Evolutionary conservation across 345 rosid species (phyloP), one percentile per base, ranked within the genome.

Genomic region (Aquilaria yunnanensis): DNA sequence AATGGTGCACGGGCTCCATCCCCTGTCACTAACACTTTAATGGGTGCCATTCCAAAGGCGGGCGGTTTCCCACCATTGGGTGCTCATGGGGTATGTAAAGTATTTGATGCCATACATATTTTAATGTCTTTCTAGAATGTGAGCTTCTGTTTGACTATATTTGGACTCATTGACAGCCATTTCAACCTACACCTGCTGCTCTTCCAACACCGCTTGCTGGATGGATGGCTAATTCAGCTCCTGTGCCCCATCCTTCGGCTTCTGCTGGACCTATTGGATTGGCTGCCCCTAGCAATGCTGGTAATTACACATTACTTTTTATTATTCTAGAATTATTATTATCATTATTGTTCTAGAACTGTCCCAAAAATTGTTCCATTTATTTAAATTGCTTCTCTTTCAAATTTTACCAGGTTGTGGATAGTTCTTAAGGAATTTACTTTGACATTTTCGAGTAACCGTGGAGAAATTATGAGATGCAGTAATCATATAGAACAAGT

Each of bases 141-240:
- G 49, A 48, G 34, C 62, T 56, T 59, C 23, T 10, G 6, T 59
- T 67, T 76, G 57, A 81, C 56, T 49, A 61, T 32, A 33, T 54
- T 51, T 45, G 54, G 69, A 64, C 31, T 57, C 60, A 9, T 56
- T 71, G 56, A 54, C 85, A 85, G 96, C 88, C 92, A 57, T 88
- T 87, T 75, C 96, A 81, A 81, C 75, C 96, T 2, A 56, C 78
- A 49, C 86, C 85, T 47, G 78, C 87, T 64, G 78, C 83, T 55
- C 85, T 90, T 66, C 67, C 92, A 51, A 67, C 89, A 56, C 69
- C 89, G 65, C 82, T 83, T 63, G 77, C 96, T 50, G 92, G 96
- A 50, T 85, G 89, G 96, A 82, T 88, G 96, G 90, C 93, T 34
- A 88, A 77, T 76, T 76, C 90, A 59, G 66, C 87, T 60, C 67